Conservation (phyloP, 495 filamentous ascomycete species). For the Tuber magnatum region DNA sequence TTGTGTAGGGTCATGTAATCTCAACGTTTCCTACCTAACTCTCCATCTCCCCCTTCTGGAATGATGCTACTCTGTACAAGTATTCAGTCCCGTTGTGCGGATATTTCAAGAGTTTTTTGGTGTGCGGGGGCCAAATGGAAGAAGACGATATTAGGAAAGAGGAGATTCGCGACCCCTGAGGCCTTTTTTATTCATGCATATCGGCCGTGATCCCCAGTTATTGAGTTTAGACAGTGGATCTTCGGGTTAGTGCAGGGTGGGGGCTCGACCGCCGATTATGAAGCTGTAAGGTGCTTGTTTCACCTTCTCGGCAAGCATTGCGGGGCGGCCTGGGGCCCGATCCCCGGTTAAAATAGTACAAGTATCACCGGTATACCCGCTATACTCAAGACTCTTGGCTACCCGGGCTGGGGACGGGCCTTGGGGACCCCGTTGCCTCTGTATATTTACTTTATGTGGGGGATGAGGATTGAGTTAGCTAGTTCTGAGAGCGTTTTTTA, state of each 20-base stretch:
- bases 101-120: neutral
- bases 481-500: no score
- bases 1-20: neutral
- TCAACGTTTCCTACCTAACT: neutral
- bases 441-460: no score
- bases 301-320: neutral
- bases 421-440: no score
- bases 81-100: neutral
- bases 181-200: neutral
- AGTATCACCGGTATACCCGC: neutral
- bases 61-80: neutral
- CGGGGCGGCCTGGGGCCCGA: neutral
- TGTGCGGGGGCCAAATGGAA: neutral
- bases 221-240: neutral
- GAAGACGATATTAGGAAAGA: neutral
- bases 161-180: neutral
- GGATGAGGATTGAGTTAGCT: no score
- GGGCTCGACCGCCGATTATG: neutral
- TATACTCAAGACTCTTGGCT: no score
- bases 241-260: neutral
- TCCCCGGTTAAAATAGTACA: neutral
- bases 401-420: no score
- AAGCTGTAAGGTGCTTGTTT: neutral
- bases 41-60: neutral
- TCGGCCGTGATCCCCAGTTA: neutral